phyloP scores from a whole-genome alignment of 768 basidiomycete species.

The Boletellus emodensis region DNA sequence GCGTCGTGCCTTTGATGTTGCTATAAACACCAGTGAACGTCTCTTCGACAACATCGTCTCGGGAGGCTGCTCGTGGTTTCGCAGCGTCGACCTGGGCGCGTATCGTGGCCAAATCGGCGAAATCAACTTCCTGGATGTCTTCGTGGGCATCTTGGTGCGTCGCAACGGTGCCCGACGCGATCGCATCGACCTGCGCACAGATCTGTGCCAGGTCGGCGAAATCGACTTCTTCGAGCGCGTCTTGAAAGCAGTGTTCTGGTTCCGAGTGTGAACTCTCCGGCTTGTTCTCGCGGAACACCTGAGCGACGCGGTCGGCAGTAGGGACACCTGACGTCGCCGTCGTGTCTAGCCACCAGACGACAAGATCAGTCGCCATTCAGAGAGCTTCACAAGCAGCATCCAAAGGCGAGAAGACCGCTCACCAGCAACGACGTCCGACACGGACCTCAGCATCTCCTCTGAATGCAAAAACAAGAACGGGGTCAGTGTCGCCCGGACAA shows the following conservation, averaged over 20 bases:
- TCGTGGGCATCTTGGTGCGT: conserved; percentile 8
- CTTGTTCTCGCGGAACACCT: conserved; percentile 50
- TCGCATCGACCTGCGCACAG: conserved; percentile 37
- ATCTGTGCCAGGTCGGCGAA: conserved; percentile 58
- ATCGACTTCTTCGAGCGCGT: conserved; percentile 57
- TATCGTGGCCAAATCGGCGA: conserved; percentile 36
- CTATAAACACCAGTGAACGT: conserved; percentile 37
- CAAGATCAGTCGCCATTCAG: conserved; percentile 1
- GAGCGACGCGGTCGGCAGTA: conserved; percentile 64
- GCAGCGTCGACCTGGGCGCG: conserved; percentile 18
- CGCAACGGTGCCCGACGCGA: conserved; percentile 4
- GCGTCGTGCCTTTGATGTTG: conserved; percentile 1
- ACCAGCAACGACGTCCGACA: conserved; percentile 50
- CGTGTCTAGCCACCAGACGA: conserved; percentile 16
- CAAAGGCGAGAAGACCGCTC: conserved; percentile 6
- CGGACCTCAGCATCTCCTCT: conserved; percentile 58
- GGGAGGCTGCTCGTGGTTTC: neutral
- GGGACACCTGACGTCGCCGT: conserved; percentile 57
- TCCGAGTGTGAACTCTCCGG: conserved; percentile 21
- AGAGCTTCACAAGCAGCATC: neutral
- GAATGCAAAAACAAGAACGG: conserved; percentile 49
- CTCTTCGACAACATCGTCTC: conserved; percentile 31
- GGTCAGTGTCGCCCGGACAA: conserved; percentile 57
- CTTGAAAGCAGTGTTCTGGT: conserved; percentile 27
- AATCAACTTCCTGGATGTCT: conserved; percentile 48